Base-by-base conservation (phyloP, 2,329 filamentous ascomycete species). In the Xylariales sp. region DNA sequence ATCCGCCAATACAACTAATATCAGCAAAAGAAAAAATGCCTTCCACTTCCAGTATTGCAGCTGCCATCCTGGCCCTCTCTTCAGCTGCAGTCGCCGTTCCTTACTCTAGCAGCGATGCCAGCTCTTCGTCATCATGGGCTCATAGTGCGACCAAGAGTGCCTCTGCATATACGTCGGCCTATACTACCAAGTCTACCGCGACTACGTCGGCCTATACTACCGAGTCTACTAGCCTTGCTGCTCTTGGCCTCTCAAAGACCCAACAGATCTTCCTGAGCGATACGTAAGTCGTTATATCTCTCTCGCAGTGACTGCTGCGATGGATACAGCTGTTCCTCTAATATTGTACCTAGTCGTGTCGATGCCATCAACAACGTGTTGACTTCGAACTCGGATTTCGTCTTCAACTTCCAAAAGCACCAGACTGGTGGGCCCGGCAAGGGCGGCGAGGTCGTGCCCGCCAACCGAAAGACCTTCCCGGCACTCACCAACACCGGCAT, bases 391-490 rank as follows among this genome's bases (percentile, higher is more conserved):
- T 40, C 55, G 4, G 58, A 72, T 42, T 73, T 74, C 53, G 52
- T 70, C 52, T 75, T 72, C 55, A 61, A 71, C 55, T 74, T 75
- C 58, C 61, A 60, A 49, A 37, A 40, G 8, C 27, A 28, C 19
- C 25, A 30, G 47, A 54, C 53, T 28, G 33, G 34, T 20, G 53
- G 54, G 40, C 49, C 60, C 12, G 63, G 67, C 41, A 54, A 59
- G 30, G 72, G 70, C 27, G 72, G 72, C 28, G 62, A 71, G 48
- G 61, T 76, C 43, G 57, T 73, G 25, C 60, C 66, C 15, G 72
- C 74, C 30, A 75, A 77, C 60, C 66, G 74, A 51, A 70, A 72
- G 57, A 70, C 66, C 24, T 79, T 78, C 57, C 75, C 76, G 4
- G 72, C 74, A 18, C 67, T 79, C 15, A 69, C 75, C 15, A 66